These are phyloP conservation scores for Termitomyces sp. DNA, from an alignment of 768 basidiomycete genomes.

Conservation along the genomic window DNA sequence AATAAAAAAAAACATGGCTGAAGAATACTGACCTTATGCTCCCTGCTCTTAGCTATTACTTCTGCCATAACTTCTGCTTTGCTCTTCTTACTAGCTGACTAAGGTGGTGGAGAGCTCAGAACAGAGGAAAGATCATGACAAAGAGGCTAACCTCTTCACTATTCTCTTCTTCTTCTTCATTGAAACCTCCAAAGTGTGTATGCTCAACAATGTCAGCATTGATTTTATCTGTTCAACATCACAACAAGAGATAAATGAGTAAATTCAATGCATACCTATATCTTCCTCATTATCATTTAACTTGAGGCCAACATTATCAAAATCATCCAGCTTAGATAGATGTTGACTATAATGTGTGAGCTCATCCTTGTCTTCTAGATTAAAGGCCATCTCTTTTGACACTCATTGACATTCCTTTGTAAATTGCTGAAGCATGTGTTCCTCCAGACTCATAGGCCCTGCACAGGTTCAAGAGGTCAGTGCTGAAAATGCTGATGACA, in stretches of 20 bases:
- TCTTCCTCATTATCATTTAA: constrained; percentile 56
- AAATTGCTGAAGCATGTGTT: constrained; percentile 95
- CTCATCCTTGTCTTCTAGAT: constrained; percentile 88
- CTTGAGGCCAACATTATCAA: constrained; percentile 66
- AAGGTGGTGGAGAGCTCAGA: background rate
- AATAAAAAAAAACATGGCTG: background rate
- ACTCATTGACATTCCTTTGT: constrained; percentile 83
- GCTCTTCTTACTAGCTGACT: constrained; percentile 84
- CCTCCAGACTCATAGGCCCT: constrained; percentile 88
- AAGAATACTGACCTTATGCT: constrained; percentile 66
- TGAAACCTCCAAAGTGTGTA: constrained; percentile 86
- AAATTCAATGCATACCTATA: constrained; percentile 28
- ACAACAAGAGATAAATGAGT: background rate
- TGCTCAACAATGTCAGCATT: constrained; percentile 61
- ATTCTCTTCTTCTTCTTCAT: constrained; percentile 51
- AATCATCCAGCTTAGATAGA: constrained; percentile 80
- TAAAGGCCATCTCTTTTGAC: constrained; percentile 77
- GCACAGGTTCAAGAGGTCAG: too few relatives aligned
- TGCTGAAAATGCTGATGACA: too few relatives aligned
- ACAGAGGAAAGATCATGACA: background rate
- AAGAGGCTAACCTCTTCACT: constrained; percentile 38
- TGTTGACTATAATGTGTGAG: constrained; percentile 91
- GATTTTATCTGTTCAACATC: constrained; percentile 51
- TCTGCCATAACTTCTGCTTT: constrained; percentile 98
- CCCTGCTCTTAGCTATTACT: constrained; percentile 95